Base-by-base conservation (phyloP, 2,329 filamentous ascomycete genomes). In the Polychaeton citri region DNA sequence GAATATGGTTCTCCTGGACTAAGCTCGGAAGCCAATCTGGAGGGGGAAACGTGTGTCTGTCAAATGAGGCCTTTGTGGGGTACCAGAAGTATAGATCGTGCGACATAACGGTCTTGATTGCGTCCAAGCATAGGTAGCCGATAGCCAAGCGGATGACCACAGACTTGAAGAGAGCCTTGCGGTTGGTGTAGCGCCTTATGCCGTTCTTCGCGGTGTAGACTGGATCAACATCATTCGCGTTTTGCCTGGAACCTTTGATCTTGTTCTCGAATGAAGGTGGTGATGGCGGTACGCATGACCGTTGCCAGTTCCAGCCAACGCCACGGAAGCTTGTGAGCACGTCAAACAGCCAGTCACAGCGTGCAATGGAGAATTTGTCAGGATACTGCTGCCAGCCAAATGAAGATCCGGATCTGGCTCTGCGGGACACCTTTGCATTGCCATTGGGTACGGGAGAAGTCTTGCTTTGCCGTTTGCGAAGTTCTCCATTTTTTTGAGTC, bases 71-170 rank as follows among this genome's bases (percentile, higher is more conserved):
- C 4, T 13, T 12, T 19, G 21, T 20, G 55, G 10, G 43, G 36
- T 57, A 52, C 58, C 68, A 68, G 58, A 87, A 93, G 61, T 88
- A 93, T 0, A 80, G 77, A 49, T 96, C 88, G 36, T 73, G 71
- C 46, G 79, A 76, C 63, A 84, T 77, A 42, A 75, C 43, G 2
- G 76, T 68, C 49, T 81, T 81, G 35, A 83, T 57, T 5, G 75
- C 39, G 56, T 95, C 88, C 6, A 94, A 62, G 6, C 72, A 41
- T 9, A 90, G 43, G 52, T 83, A 90, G 43, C 66, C 64, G 24
- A 69, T 38, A 2, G 72, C 37, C n/a, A 79, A 59, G 5, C 51
- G 62, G 20, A 51, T 49, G 6, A 52, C 10, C 30, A 58, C 57
- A 21, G 49, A 39, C 21, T 43, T 43, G 2, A 67, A 47, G 1